Evolutionary conservation across 495 filamentous ascomycete species (phyloP).

Genomic region (Beverwykella pulmonaria): DNA sequence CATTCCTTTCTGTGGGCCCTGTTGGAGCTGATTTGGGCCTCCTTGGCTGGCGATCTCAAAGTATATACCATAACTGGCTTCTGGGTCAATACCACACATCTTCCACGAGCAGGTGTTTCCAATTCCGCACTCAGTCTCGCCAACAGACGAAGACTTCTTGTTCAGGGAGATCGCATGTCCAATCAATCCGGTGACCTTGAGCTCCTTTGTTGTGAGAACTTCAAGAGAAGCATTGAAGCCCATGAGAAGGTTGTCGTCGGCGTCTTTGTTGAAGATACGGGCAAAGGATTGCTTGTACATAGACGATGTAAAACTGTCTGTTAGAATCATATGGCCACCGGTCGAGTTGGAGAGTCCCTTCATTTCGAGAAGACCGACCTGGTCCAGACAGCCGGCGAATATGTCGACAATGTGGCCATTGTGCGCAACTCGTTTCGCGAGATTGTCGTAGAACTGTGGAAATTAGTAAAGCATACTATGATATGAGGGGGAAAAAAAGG

Average conservation of each 20-base stretch:
- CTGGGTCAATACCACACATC: conserved; percentile 97
- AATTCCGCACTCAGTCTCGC: conserved; percentile 97
- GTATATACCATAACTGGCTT: conserved; percentile 91
- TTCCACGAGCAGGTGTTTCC: conserved; percentile 99
- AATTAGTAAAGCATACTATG: conserved; percentile 29
- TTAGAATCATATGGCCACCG: conserved; percentile 97
- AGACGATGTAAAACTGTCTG: conserved; percentile 97
- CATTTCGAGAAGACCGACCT: conserved; percentile 98
- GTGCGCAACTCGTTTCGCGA: conserved; percentile 94
- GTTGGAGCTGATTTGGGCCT: conserved; percentile 81
- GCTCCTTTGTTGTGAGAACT: conserved; percentile 94
- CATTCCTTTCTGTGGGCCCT: conserved; percentile 87
- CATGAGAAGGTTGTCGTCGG: conserved; percentile 91
- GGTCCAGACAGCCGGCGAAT: conserved; percentile 96
- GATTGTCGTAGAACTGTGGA: conserved; percentile 89
- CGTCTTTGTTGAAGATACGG: conserved; percentile 96
- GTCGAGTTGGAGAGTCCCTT: conserved; percentile 96
- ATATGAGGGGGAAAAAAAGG: too few relatives aligned
- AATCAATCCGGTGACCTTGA: conserved; percentile 98
- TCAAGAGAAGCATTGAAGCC: conserved; percentile 98
- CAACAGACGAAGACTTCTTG: conserved; percentile 96
- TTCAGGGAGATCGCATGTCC: conserved; percentile 95
- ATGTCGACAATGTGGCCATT: conserved; percentile 98
- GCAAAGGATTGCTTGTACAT: conserved; percentile 99
- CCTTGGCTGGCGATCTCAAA: conserved; percentile 97